Evolutionary conservation across 108 stramenopile genomes (phyloP).

Genomic region (Licmophora abbreviata): DNA sequence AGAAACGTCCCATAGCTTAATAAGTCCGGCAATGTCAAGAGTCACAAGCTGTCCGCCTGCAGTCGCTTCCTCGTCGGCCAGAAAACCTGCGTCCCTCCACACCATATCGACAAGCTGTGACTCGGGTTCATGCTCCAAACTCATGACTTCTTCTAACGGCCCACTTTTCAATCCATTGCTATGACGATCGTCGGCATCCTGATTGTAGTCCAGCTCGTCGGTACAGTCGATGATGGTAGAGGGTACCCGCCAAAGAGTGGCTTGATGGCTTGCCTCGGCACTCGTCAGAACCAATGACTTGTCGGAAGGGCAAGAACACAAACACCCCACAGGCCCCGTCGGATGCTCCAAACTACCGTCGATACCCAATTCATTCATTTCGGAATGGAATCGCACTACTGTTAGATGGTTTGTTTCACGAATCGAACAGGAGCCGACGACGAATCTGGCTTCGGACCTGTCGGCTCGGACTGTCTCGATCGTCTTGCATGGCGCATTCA

Average conservation of each 20-base stretch:
- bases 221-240: conserved; percentile 15
- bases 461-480: conserved; percentile 31
- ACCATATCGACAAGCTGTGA: conserved; percentile 12
- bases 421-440: conserved; percentile 33
- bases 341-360: conserved; percentile 22
- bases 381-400: conserved; percentile 26
- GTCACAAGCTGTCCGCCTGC: conserved; percentile 18
- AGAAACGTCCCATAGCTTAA: neutral
- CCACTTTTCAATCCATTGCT: neutral
- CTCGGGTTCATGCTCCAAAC: neutral
- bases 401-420: conserved; percentile 17
- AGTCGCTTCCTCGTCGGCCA: conserved; percentile 2
- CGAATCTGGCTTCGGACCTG: conserved; percentile 22
- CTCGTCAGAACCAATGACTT: conserved; percentile 18
- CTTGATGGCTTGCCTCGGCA: conserved; percentile 11
- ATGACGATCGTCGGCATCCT: neutral
- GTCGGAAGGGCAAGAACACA: conserved; percentile 27
- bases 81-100: conserved; percentile 10
- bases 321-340: conserved; percentile 17
- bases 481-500: conserved; percentile 27
- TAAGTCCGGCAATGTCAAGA: conserved; percentile 6
- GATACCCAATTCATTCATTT: conserved; percentile 29
- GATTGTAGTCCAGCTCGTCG: conserved; percentile 1
- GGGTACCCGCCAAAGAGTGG: conserved; percentile 34
- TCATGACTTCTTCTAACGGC: neutral